Conservation (phyloP, 192 early-diverging fungal genomes). For the Umbelopsis isabellina region DNA sequence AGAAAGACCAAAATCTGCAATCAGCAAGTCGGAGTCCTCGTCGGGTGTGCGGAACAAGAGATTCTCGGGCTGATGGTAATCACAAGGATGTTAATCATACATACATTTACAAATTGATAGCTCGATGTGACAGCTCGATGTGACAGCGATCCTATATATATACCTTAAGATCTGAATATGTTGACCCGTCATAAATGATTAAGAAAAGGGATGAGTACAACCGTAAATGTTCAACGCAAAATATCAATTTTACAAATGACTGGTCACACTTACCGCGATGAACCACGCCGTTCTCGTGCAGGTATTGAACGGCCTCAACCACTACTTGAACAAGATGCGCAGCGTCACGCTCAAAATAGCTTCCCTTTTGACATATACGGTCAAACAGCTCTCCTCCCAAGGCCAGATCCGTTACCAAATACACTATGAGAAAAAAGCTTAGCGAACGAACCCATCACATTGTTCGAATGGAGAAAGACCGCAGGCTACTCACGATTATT, state of each 20-base stretch:
- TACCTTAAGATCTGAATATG: slow-evolving; percentile 24
- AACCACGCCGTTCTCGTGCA: slow-evolving; percentile 87
- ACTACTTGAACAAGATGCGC: slow-evolving; percentile 78
- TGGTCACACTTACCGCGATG: slow-evolving; percentile 65
- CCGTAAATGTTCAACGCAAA: too few relatives aligned
- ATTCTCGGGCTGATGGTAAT: slow-evolving; percentile 74
- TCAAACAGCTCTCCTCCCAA: slow-evolving; percentile 95
- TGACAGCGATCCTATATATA: not conserved
- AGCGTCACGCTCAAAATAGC: slow-evolving; percentile 80
- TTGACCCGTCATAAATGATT: too few relatives aligned
- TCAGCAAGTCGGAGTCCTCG: slow-evolving; percentile 62
- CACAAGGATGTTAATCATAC: not conserved
- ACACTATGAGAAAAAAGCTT: slow-evolving; percentile 48
- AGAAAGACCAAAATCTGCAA: slow-evolving; percentile 87
- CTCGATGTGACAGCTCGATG: too few relatives aligned
- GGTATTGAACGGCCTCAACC: slow-evolving; percentile 75
- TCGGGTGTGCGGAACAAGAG: slow-evolving; percentile 67
- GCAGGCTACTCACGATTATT: slow-evolving; percentile 58
- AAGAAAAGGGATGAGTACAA: not conserved
- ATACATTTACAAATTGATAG: not conserved
- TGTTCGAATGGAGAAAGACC: not conserved
- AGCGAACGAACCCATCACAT: slow-evolving; percentile 8
- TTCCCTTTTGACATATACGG: slow-evolving; percentile 70
- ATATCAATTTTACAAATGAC: not conserved
- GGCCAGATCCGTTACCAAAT: slow-evolving; percentile 78